Conservation (phyloP, 164 flowering plant species). For the Tetrastigma voinierianum region DNA sequence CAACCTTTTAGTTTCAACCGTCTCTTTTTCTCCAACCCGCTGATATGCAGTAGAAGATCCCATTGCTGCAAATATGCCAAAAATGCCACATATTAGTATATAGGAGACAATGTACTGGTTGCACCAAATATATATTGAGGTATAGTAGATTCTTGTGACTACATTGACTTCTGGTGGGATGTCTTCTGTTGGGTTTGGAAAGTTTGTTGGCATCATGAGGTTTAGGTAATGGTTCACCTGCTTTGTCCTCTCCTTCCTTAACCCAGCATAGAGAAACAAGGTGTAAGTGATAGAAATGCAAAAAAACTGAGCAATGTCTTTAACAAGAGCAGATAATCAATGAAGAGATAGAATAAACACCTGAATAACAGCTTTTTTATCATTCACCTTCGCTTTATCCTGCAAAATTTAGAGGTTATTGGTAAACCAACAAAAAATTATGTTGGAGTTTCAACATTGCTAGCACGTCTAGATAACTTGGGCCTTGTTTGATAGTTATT, state of each 20-base stretch:
- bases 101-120: background rate
- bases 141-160: conserved; percentile 11
- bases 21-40: conserved; percentile 33
- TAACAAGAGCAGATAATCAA: background rate
- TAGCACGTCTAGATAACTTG: background rate
- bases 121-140: background rate
- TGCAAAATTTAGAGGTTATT: conserved; percentile 11
- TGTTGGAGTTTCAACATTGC: background rate
- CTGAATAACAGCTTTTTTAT: conserved; percentile 13
- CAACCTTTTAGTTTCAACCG: conserved; percentile 53
- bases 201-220: conserved; percentile 19
- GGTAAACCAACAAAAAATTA: background rate
- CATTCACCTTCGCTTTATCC: conserved; percentile 21
- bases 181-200: conserved; percentile 32
- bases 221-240: conserved; percentile 10
- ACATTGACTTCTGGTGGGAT: conserved; percentile 52
- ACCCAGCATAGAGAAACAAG: conserved; percentile 1
- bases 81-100: background rate
- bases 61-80: conserved; percentile 44
- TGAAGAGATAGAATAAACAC: conserved; percentile 3
- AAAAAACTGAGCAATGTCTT: too few relatives aligned
- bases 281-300: background rate
- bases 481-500: background rate
- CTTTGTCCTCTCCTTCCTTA: conserved; percentile 27
- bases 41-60: conserved; percentile 30